These are phyloP conservation scores for Trypanosoma rangeli DNA, from an alignment of 208 protist species.

Conservation along the genomic window DNA sequence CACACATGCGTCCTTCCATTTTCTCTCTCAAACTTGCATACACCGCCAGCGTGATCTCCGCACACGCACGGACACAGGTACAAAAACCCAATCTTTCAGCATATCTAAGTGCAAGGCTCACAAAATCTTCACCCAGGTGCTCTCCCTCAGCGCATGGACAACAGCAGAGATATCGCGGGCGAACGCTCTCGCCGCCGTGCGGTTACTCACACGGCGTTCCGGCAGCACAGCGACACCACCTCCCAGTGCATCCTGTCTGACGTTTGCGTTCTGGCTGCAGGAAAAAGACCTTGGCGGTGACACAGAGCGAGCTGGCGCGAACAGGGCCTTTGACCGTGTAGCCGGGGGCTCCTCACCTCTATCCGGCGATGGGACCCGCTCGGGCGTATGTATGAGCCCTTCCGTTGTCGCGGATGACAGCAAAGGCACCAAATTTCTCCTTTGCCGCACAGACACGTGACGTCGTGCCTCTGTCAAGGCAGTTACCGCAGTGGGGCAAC, in stretches of 20 bases:
- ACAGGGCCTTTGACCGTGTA: background rate
- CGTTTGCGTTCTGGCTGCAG: background rate
- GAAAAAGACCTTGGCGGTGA: background rate
- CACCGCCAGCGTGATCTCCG: background rate
- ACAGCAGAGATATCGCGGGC: slow-evolving; percentile 20
- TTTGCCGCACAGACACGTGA: background rate
- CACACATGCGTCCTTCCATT: background rate
- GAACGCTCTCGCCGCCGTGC: slow-evolving; percentile 17
- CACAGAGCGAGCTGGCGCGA: slow-evolving; percentile 1
- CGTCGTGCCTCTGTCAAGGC: too few species aligned
- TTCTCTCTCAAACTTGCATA: background rate
- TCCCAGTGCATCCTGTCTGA: background rate
- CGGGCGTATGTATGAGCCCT: slow-evolving; percentile 30
- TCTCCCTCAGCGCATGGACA: slow-evolving; percentile 16
- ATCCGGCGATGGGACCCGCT: background rate
- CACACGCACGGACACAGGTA: background rate
- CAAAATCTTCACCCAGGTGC: slow-evolving; percentile 15
- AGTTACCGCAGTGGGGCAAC: background rate
- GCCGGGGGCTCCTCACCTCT: background rate
- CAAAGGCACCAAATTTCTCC: background rate
- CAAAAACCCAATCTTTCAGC: background rate
- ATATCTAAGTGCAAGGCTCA: slow-evolving; percentile 23
- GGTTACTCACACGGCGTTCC: slow-evolving; percentile 14
- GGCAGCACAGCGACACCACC: background rate
- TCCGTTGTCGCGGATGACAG: slow-evolving; percentile 3